Conservation (phyloP, 495 filamentous ascomycete species). For the Neurospora tetraspora region DNA sequence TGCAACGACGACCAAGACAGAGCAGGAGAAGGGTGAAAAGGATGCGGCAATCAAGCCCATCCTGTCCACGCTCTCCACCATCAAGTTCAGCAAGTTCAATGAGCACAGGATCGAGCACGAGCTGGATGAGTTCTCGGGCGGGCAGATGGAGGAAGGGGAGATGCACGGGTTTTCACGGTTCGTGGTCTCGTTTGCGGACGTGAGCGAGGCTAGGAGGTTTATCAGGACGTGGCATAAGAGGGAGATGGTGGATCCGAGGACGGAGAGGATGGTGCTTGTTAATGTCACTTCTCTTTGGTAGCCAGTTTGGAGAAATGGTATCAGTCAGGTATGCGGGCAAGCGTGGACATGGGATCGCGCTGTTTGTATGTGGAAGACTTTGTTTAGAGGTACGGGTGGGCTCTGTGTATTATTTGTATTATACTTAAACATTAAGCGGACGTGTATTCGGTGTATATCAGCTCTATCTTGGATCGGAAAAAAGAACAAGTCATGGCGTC, state of each 20-base stretch:
- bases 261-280: slow-evolving; percentile 17
- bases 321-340: too few species aligned
- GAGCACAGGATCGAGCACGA: background rate
- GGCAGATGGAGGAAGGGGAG: background rate
- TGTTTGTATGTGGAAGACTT: background rate
- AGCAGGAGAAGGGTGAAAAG: background rate
- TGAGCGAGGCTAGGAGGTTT: slow-evolving; percentile 44
- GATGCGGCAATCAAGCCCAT: background rate
- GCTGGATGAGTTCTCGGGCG: background rate
- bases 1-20: slow-evolving; percentile 9
- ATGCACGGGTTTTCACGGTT: slow-evolving; percentile 24
- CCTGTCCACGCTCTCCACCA: background rate
- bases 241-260: slow-evolving; percentile 22
- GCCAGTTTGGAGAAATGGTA: too few species aligned
- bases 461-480: background rate
- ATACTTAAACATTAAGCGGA: background rate
- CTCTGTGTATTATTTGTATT: background rate
- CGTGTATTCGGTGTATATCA: background rate
- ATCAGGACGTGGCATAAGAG: slow-evolving; percentile 46
- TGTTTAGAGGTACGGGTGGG: background rate
- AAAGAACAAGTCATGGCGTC: background rate
- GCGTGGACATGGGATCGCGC: background rate
- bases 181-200: slow-evolving; percentile 38
- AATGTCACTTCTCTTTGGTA: slow-evolving; percentile 42
- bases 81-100: background rate